Percentiles rank a stretch among this genome's conserved stretches.
Evolutionary conservation across 1,284 basidiomycete species (phyloP).

Genomic region (Trametes pubescens): DNA sequence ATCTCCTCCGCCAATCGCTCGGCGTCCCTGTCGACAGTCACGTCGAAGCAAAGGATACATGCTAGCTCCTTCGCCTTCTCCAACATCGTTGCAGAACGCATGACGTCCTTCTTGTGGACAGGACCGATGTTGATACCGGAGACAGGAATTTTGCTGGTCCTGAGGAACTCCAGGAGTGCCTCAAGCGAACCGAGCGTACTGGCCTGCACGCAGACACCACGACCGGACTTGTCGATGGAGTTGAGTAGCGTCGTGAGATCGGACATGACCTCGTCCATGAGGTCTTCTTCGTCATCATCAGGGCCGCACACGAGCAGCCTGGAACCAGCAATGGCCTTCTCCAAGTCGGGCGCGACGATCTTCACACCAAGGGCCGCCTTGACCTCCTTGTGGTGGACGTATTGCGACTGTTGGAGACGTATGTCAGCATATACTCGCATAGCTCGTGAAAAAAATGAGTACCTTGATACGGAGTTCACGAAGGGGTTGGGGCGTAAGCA

Average conservation of each 20-base stretch:
- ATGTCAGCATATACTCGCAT: not conserved
- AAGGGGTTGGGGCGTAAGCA: constrained; percentile 96
- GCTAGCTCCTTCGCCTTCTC: constrained; percentile 97
- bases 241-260: constrained; percentile 92
- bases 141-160: constrained; percentile 95
- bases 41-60: constrained; percentile 97
- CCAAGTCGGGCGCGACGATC: constrained; percentile 94
- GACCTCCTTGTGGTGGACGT: constrained; percentile 98
- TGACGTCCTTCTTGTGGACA: constrained; percentile 95
- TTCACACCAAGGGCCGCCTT: constrained; percentile 99
- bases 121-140: constrained; percentile 99
- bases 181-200: constrained; percentile 98
- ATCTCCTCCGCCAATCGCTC: constrained; percentile 93
- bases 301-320: constrained; percentile 91
- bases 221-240: constrained; percentile 94
- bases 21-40: constrained; percentile 92
- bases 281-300: constrained; percentile 95
- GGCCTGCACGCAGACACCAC: constrained; percentile 97
- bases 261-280: constrained; percentile 96
- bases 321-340: constrained; percentile 99
- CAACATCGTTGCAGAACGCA: constrained; percentile 93
- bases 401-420: constrained; percentile 74
- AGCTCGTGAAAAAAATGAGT: constrained; percentile 31
- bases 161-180: constrained; percentile 96
- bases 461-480: constrained; percentile 97